A percentile compares a stretch with the other conserved stretches of the same genome.
These are phyloP conservation scores for Phyllosticta citriasiana DNA, from an alignment of 2,329 filamentous ascomycete species.

Conservation along the genomic window DNA sequence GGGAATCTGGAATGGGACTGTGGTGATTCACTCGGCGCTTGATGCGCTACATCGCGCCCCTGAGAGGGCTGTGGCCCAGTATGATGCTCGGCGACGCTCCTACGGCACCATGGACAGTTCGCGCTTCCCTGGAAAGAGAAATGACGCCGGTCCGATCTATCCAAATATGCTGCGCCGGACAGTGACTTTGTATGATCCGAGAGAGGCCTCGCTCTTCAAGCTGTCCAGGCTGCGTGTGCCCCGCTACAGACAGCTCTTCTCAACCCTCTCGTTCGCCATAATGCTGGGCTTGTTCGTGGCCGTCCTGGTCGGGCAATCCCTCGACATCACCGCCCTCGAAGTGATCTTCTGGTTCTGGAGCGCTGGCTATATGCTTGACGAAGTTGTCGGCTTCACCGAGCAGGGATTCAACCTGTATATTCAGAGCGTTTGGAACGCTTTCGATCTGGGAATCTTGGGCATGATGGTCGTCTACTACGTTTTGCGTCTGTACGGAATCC, in stretches of 20 bases:
- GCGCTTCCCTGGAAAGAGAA: background rate
- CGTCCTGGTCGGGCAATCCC: constrained; percentile 65
- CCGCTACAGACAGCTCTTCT: constrained; percentile 82
- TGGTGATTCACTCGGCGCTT: constrained; percentile 84
- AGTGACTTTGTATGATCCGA: constrained; percentile 80
- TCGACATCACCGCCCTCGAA: constrained; percentile 74
- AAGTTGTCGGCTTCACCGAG: constrained; percentile 91
- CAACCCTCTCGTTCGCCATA: constrained; percentile 76
- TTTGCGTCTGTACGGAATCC: constrained; percentile 77
- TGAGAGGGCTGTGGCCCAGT: constrained; percentile 18
- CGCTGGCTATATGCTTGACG: constrained; percentile 91
- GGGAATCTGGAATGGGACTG: constrained; percentile 91
- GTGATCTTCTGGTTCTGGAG: constrained; percentile 97
- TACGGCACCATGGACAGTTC: constrained; percentile 14
- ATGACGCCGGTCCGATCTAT: constrained; percentile 15
- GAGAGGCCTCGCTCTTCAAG: constrained; percentile 84
- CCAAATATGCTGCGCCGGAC: constrained; percentile 47
- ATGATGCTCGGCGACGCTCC: constrained; percentile 4
- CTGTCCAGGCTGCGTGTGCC: constrained; percentile 83
- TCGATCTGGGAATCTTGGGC: constrained; percentile 81
- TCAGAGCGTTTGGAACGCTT: constrained; percentile 96
- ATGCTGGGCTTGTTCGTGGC: constrained; percentile 78
- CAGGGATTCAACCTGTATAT: constrained; percentile 94
- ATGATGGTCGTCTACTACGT: constrained; percentile 83
- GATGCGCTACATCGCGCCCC: constrained; percentile 68